A percentile compares a stretch with the other conserved stretches of the same genome.
Conservation (phyloP, 169 alveolate species). For the Plasmodium blacklocki region DNA sequence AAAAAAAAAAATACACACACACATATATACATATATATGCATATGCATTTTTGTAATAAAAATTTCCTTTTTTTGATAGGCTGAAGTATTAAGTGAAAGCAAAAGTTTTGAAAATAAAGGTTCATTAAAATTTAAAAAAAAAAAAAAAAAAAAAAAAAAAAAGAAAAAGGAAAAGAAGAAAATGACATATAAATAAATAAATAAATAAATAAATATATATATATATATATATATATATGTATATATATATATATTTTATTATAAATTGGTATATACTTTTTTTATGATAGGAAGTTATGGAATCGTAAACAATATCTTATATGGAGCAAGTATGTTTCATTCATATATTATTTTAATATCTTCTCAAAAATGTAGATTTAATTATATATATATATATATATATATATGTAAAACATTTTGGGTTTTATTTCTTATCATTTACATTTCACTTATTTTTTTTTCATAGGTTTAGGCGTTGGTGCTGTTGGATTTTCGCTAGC, state of each 20-base stretch:
- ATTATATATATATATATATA: neutral
- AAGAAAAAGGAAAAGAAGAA: too few species aligned
- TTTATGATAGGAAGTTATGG: conserved; percentile 23
- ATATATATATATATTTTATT: neutral
- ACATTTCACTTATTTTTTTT: neutral
- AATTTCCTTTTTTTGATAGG: conserved; percentile 15
- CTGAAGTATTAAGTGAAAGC: conserved; percentile 23
- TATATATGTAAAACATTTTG: neutral
- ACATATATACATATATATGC: neutral
- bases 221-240: neutral
- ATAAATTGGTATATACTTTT: neutral
- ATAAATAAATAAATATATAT: neutral
- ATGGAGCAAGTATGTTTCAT: conserved; percentile 56
- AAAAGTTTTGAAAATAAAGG: conserved; percentile 37
- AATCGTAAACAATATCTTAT: conserved; percentile 41
- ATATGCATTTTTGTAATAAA: neutral
- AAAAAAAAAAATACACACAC: conserved; percentile 1
- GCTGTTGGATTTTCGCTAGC: conserved; percentile 73
- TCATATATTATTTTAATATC: neutral
- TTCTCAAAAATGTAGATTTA: neutral
- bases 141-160: too few species aligned
- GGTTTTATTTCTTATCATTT: too few species aligned
- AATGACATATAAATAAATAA: too few species aligned
- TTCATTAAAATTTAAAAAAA: neutral
- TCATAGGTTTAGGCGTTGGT: conserved; percentile 73